These are phyloP conservation scores for Daldinia bambusicola DNA, from an alignment of 495 filamentous ascomycete species.

Conservation along the genomic window DNA sequence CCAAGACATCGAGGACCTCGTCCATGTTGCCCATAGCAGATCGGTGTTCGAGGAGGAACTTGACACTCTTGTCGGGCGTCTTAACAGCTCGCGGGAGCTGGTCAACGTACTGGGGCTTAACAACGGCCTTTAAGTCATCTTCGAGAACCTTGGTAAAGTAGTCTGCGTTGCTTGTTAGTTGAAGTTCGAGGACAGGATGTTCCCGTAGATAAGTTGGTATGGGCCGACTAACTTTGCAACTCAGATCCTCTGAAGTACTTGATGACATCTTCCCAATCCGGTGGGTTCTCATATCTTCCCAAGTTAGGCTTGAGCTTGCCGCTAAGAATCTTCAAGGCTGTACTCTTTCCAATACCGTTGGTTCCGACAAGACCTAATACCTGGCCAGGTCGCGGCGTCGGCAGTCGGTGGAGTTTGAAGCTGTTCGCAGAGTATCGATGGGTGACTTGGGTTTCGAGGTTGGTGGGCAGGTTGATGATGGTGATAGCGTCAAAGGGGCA, in stretches of 20 bases:
- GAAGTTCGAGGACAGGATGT: background rate
- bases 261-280: slow-evolving; percentile 98
- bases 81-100: slow-evolving; percentile 94
- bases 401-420: slow-evolving; percentile 97
- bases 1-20: slow-evolving; percentile 84
- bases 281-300: slow-evolving; percentile 92
- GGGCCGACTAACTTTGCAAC: slow-evolving; percentile 81
- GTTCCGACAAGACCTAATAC: slow-evolving; percentile 98
- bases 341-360: slow-evolving; percentile 99
- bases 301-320: slow-evolving; percentile 98
- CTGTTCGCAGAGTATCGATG: slow-evolving; percentile 99
- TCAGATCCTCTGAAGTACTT: slow-evolving; percentile 98
- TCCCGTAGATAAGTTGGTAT: background rate
- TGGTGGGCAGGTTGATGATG: slow-evolving; percentile 99
- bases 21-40: slow-evolving; percentile 82
- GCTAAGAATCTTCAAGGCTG: slow-evolving; percentile 95
- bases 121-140: slow-evolving; percentile 94
- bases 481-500: slow-evolving; percentile 99
- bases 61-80: slow-evolving; percentile 77
- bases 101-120: slow-evolving; percentile 99
- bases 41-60: slow-evolving; percentile 76
- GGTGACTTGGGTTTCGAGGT: slow-evolving; percentile 95
- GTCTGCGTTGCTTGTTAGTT: slow-evolving; percentile 62
- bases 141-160: slow-evolving; percentile 99
- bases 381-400: slow-evolving; percentile 93